A percentile compares a stretch with the other conserved stretches of the same genome.
These are phyloP conservation scores for Phytophthora chlamydospora DNA, from an alignment of 352 stramenopile genomes.

Conservation along the genomic window DNA sequence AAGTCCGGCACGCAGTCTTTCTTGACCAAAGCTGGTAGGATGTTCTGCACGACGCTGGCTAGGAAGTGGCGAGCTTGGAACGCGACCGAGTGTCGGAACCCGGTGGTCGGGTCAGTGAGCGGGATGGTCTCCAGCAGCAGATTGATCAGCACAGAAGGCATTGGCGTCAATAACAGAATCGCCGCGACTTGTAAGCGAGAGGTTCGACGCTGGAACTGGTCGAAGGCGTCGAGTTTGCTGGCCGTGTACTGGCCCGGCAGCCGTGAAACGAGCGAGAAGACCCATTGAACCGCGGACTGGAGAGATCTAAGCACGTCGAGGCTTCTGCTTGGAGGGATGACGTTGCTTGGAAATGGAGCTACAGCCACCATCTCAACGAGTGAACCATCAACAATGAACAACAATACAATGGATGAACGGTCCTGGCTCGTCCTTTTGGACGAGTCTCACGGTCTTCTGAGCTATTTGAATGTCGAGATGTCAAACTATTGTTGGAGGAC, in stretches of 20 bases:
- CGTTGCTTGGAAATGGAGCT: neutral
- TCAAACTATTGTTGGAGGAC: too few species aligned
- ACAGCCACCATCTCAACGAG: too few species aligned
- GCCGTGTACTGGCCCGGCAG: constrained; percentile 26
- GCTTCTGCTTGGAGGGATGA: neutral
- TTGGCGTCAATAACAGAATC: constrained; percentile 15
- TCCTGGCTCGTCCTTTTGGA: too few species aligned
- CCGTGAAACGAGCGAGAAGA: neutral
- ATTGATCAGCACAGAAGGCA: constrained; percentile 27
- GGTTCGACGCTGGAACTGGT: constrained; percentile 4
- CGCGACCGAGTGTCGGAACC: constrained; percentile 7
- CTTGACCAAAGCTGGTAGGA: neutral
- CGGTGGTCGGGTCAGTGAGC: constrained; percentile 4
- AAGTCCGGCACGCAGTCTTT: constrained; percentile 28
- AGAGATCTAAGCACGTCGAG: too few species aligned
- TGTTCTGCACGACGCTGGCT: neutral
- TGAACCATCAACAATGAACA: too few species aligned
- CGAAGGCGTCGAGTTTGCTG: constrained; percentile 30
- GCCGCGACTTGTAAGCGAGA: neutral
- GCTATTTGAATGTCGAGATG: too few species aligned
- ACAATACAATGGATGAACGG: too few species aligned
- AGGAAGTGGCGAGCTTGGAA: constrained; percentile 26
- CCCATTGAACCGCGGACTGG: neutral
- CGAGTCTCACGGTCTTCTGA: too few species aligned
- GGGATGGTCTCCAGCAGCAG: constrained; percentile 29